Evolutionary conservation across 768 basidiomycete species (phyloP), one percentile per base, ranked within the genome.

Genomic region (Rhodotorula toruloides): DNA sequence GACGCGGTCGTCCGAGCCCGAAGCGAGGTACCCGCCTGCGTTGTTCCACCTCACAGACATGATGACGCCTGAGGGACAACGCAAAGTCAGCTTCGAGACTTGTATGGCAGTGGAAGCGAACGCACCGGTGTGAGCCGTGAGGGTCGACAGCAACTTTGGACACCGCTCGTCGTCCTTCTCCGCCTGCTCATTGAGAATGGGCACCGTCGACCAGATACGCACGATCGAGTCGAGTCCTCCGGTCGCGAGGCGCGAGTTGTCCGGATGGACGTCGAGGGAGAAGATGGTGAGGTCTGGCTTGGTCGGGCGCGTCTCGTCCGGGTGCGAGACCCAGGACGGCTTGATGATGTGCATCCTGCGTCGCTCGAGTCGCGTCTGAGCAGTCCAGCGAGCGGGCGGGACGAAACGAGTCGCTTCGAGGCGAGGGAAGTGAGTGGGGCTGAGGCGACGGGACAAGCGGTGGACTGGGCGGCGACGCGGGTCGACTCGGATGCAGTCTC

Each of bases 211-310:
- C 94, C 94, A 99, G 78, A 99, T 90, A 54, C 91, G 88, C 67
- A 99, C 86, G 80, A 92, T 93, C 46, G 90, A 88, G 77, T 99
- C 94, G n/a, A 99, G 82, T 4, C 93, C 92, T 36, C 92, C 96
- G 1, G 94, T 99, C n/a, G 96, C 94, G 72, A 99, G 87, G 25
- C 94, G 85, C 27, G 90, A 91, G 68, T 90, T 90, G 74, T 99
- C 94, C 0, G 94, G 94, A 74, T 97, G 93, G 16, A 96, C 90
- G 72, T 91, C 87, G 27, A 94, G 84, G 13, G 90, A 89, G 81
- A 91, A 97, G 72, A 98, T 92, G 29, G 90, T 87, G 29, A 87
- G 81, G 37, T n/a, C 40, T 19, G 54, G 59, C 27, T 59, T 47
- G 49, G 32, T 25, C 11, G 56, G 55, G 21, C 56, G 65, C 36